Base-by-base conservation (phyloP, 2,329 filamentous ascomycete genomes). In the Claviceps fusiformis region DNA sequence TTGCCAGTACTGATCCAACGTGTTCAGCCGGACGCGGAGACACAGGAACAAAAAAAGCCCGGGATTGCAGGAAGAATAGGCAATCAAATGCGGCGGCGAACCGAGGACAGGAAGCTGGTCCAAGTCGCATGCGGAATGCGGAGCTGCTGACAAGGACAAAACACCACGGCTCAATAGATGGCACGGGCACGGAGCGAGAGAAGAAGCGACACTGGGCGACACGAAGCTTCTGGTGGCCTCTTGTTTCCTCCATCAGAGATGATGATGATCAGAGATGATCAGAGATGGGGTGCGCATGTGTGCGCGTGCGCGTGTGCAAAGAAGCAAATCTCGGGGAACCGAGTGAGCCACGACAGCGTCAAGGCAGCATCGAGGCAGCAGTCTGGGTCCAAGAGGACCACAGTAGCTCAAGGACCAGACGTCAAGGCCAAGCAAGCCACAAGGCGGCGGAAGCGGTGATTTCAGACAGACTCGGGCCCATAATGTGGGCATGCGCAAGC, bases 121-220 rank as follows among this genome's bases (percentile, higher is more conserved):
- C 24, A 41, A 53, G 35, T 17, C 46, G 31, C 50, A 44, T 17
- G 45, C 37, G 51, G 43, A 39, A 54, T 48, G 35, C 45, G 35
- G 27, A 53, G 41, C 43, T 53, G 54, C 37, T 41, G 39, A 53
- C 54, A 39, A 52, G 45, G 24, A 45, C 54, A 47, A 56, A 56
- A 56, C 33, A 51, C 27, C 27, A 56, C 41, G 37, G 48, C 47
- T 51, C 55, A 53, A 47, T 43, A 48, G 39, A 56, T 33, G 55
- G 55, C 55, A 56, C 52, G 47, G 44, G 41, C 55, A 54, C 52
- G 27, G 48, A 41, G 39, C 50, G 31, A 29, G 31, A 15, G 49
- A 41, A 31, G 27, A 47, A 31, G 45, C 45, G 27, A 47, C 45
- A 31, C 17, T 5, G 17, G 33, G 46, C 29, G 31, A 35, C 6